A percentile compares a stretch with the other conserved stretches of the same genome.
Evolutionary conservation across 1,284 basidiomycete genomes (phyloP).

Genomic region (Cutaneotrichosporon spelunceum): DNA sequence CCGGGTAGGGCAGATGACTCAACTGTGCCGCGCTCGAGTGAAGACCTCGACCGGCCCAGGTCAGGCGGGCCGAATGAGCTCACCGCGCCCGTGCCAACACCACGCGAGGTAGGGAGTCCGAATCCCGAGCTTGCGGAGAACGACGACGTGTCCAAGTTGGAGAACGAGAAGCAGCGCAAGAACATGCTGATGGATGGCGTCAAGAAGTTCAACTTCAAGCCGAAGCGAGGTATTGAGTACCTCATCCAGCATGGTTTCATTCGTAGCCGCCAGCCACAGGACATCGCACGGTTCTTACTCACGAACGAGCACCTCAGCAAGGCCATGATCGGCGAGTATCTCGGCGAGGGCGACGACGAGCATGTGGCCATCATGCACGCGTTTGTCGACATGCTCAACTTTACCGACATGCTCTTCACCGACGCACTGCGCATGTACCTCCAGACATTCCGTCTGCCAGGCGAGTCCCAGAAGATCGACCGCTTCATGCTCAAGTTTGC

Average conservation of each 20-base stretch:
- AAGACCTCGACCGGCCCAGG: slow-evolving; percentile 21
- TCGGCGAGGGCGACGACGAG: slow-evolving; percentile 86
- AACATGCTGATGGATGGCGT: slow-evolving; percentile 92
- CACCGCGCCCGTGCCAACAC: slow-evolving; percentile 58
- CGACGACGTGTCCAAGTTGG: slow-evolving; percentile 91
- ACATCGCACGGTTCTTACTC: slow-evolving; percentile 83
- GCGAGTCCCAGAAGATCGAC: slow-evolving; percentile 96
- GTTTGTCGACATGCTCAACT: slow-evolving; percentile 87
- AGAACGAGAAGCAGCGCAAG: slow-evolving; percentile 96
- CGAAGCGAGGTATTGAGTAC: slow-evolving; percentile 90
- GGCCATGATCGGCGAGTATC: slow-evolving; percentile 93
- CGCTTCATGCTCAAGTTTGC: slow-evolving; percentile 98
- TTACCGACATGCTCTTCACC: slow-evolving; percentile 74
- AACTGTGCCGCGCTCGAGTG: slow-evolving; percentile 26
- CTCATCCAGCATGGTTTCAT: slow-evolving; percentile 89
- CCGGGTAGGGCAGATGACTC: slow-evolving; percentile 22
- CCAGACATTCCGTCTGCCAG: slow-evolving; percentile 90
- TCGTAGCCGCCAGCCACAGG: slow-evolving; percentile 65
- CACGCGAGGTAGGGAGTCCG: slow-evolving; percentile 54
- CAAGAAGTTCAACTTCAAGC: slow-evolving; percentile 98
- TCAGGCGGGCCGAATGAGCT: slow-evolving; percentile 25
- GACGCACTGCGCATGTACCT: slow-evolving; percentile 83
- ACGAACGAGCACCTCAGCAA: slow-evolving; percentile 92
- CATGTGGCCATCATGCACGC: slow-evolving; percentile 93
- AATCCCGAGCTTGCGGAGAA: slow-evolving; percentile 17